phyloP scores from a whole-genome alignment of 2,329 filamentous ascomycete species.

The Escovopsis sp. region DNA sequence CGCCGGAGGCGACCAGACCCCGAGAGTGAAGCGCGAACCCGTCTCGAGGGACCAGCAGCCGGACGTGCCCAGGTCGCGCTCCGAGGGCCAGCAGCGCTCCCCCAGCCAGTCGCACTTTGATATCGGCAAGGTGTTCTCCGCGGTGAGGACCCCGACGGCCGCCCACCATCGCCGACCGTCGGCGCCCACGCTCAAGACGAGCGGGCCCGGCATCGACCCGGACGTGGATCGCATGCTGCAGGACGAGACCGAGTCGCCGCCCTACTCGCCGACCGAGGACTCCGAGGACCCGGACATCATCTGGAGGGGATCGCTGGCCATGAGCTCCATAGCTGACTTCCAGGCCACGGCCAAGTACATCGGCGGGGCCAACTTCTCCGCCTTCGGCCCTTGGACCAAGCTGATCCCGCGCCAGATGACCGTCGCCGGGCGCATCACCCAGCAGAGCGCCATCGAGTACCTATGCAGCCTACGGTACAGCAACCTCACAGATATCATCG shows the following conservation, averaged over 20 bases:
- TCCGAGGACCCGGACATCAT: conserved; percentile 51
- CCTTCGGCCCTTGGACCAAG: conserved; percentile 54
- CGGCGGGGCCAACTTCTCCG: conserved; percentile 63
- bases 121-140: conserved; percentile 73
- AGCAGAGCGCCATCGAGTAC: conserved; percentile 76
- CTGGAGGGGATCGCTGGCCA: conserved; percentile 63
- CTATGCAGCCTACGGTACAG: conserved; percentile 77
- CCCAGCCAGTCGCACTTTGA: conserved; percentile 53
- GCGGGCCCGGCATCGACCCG: conserved; percentile 57
- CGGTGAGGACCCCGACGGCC: conserved; percentile 58
- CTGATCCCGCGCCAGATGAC: conserved; percentile 57
- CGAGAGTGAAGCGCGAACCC: conserved; percentile 23
- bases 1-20: conserved; percentile 4
- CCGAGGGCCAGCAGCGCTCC: conserved; percentile 32
- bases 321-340: conserved; percentile 67
- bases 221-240: conserved; percentile 84
- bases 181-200: conserved; percentile 28
- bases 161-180: conserved; percentile 33
- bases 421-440: conserved; percentile 67
- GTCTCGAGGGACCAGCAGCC: conserved; percentile 12
- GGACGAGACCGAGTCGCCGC: conserved; percentile 65
- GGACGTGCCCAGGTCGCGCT: conserved; percentile 21
- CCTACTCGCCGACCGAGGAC: conserved; percentile 70
- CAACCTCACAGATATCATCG: conserved; percentile 67
- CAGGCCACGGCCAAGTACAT: conserved; percentile 66